Percentiles rank a stretch among this genome's conserved stretches.
These are phyloP conservation scores for Phlebiopsis gigantea DNA, from an alignment of 768 basidiomycete species.

Conservation along the genomic window DNA sequence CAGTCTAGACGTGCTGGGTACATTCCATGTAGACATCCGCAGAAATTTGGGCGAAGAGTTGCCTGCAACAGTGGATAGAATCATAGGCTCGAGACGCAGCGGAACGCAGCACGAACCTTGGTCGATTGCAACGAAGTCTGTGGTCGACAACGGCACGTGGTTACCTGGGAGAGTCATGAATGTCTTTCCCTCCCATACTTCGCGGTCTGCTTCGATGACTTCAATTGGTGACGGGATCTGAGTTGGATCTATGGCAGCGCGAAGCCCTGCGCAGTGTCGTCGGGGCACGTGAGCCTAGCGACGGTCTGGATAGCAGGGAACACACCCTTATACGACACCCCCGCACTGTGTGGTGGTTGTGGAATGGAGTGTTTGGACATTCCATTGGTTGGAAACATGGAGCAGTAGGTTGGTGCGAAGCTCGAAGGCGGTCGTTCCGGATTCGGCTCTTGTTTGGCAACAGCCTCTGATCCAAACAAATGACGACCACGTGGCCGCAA, in stretches of 20 bases:
- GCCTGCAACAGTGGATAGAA: constrained; percentile 33
- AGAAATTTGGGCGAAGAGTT: constrained; percentile 92
- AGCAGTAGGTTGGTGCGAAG: not conserved
- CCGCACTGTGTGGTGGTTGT: constrained; percentile 57
- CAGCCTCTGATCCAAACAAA: constrained; percentile 6
- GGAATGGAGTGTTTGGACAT: constrained; percentile 32
- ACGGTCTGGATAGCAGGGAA: not conserved
- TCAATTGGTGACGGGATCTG: constrained; percentile 93
- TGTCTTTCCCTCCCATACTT: constrained; percentile 66
- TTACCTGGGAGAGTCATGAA: constrained; percentile 58
- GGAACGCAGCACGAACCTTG: constrained; percentile 50
- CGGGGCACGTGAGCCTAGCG: not conserved
- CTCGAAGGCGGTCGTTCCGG: constrained; percentile 1
- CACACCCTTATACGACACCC: constrained; percentile 41
- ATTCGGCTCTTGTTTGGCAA: constrained; percentile 5
- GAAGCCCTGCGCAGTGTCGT: constrained; percentile 47
- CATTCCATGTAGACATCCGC: constrained; percentile 83
- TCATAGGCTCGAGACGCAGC: not conserved
- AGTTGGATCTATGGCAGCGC: constrained; percentile 76
- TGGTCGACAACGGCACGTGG: constrained; percentile 78
- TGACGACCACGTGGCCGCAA: constrained; percentile 1
- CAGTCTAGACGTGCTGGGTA: constrained; percentile 77
- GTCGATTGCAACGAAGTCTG: constrained; percentile 86
- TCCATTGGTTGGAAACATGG: constrained; percentile 15
- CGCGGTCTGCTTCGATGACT: constrained; percentile 71